These are phyloP conservation scores for Penstemon barbatus DNA, from an alignment of 257 asterid genomes.

Conservation along the genomic window DNA sequence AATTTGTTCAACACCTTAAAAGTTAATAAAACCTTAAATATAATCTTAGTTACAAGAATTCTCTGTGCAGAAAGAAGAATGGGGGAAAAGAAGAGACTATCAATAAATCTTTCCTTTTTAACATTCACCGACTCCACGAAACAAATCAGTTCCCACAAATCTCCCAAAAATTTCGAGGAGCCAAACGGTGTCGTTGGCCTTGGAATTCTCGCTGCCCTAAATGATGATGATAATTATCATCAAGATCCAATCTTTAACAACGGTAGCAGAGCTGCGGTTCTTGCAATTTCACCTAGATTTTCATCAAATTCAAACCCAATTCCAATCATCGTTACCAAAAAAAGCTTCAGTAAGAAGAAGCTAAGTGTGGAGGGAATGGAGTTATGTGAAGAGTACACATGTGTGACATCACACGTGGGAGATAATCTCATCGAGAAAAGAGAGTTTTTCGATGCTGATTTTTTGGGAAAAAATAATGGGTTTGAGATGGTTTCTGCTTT, in stretches of 20 bases:
- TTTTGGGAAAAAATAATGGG: constrained; percentile 33
- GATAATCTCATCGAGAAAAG: constrained; percentile 51
- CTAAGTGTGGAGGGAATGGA: constrained; percentile 51
- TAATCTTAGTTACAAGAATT: not conserved
- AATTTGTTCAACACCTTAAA: not conserved
- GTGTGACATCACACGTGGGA: constrained; percentile 74
- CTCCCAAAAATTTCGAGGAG: constrained; percentile 50
- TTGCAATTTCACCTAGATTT: constrained; percentile 59
- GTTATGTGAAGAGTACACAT: constrained; percentile 75
- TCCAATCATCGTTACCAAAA: constrained; percentile 35
- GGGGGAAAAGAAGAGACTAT: constrained; percentile 45
- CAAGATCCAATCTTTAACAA: constrained; percentile 33
- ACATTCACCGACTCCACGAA: constrained; percentile 41
- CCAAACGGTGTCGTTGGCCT: constrained; percentile 83
- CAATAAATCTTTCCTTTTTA: constrained; percentile 60
- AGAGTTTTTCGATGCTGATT: constrained; percentile 60
- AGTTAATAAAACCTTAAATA: not conserved
- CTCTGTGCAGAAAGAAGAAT: constrained; percentile 39
- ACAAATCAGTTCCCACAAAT: constrained; percentile 34
- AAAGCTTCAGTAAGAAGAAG: constrained; percentile 7
- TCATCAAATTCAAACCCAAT: constrained; percentile 39
- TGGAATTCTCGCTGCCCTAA: constrained; percentile 72
- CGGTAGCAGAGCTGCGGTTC: constrained; percentile 35
- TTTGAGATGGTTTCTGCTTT: constrained; percentile 19
- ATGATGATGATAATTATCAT: constrained; percentile 24